Conservation (phyloP, 2,329 filamentous ascomycete species). For the Bisporella sp. region DNA sequence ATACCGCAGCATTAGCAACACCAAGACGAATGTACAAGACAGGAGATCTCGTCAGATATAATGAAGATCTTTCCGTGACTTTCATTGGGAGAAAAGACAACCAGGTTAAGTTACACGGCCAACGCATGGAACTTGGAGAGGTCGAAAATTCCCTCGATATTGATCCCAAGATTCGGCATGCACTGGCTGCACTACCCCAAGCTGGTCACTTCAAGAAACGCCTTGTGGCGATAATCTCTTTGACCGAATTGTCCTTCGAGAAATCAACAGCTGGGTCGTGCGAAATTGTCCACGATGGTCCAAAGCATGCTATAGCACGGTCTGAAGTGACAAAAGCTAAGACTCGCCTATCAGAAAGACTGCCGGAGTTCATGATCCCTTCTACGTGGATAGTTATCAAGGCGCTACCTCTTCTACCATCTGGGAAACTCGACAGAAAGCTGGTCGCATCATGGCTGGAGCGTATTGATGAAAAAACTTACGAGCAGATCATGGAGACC, state of each 20-base stretch:
- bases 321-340: no score
- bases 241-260: background rate
- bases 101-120: conserved; percentile 63
- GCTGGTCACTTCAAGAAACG: background rate
- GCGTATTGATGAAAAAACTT: background rate
- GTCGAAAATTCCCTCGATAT: conserved; percentile 33
- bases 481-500: background rate
- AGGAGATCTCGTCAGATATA: no score
- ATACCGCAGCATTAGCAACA: no score
- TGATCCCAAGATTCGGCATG: background rate
- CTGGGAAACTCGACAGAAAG: conserved; percentile 27
- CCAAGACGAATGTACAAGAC: no score
- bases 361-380: no score
- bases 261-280: no score
- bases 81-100: conserved; percentile 59
- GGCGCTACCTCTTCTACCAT: conserved; percentile 24
- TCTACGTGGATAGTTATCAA: conserved; percentile 17
- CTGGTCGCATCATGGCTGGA: background rate
- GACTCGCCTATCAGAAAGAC: no score
- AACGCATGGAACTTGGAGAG: conserved; percentile 52
- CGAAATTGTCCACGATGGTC: no score
- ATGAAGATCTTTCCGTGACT: conserved; percentile 26
- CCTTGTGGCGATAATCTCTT: background rate
- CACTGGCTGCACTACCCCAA: background rate
- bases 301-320: no score